phyloP scores from a whole-genome alignment of 495 filamentous ascomycete species.

The Ascobolus immersus region DNA sequence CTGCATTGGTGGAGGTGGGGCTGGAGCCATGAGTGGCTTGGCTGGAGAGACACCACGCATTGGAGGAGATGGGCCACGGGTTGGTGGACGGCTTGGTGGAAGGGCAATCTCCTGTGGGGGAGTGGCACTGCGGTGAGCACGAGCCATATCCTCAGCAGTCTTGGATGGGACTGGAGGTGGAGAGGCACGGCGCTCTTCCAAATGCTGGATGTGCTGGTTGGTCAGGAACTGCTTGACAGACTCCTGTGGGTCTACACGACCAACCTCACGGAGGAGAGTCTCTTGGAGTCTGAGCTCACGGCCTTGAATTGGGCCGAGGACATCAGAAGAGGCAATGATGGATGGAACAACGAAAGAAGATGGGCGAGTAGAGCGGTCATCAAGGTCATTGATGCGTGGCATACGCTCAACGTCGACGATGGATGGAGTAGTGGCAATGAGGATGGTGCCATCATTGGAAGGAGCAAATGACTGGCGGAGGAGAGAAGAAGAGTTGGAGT shows the following conservation, averaged over 20 bases:
- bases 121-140: slow-evolving; percentile 11
- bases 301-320: slow-evolving; percentile 39
- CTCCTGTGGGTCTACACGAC: slow-evolving; percentile 59
- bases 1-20: neutral
- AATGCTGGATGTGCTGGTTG: slow-evolving; percentile 16
- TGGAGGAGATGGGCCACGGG: slow-evolving; percentile 4
- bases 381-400: slow-evolving; percentile 5
- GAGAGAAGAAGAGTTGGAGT: too few species aligned
- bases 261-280: slow-evolving; percentile 38
- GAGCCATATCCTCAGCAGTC: slow-evolving; percentile 18
- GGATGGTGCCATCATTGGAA: slow-evolving; percentile 19
- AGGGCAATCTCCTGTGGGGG: slow-evolving; percentile 8
- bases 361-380: slow-evolving; percentile 8
- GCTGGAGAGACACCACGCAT: slow-evolving; percentile 3
- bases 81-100: slow-evolving; percentile 14
- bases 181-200: slow-evolving; percentile 18
- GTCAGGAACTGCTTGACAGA: slow-evolving; percentile 65
- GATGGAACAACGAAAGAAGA: slow-evolving; percentile 28
- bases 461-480: too few species aligned
- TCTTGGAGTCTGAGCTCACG: slow-evolving; percentile 43
- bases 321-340: slow-evolving; percentile 70
- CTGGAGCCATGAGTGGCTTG: slow-evolving; percentile 11
- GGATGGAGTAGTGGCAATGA: slow-evolving; percentile 15
- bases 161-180: slow-evolving; percentile 22
- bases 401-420: slow-evolving; percentile 13